Percentiles rank a stretch among this genome's conserved stretches.
phyloP scores from a whole-genome alignment of 805 yeast species.

The Sungouiella blattae region DNA sequence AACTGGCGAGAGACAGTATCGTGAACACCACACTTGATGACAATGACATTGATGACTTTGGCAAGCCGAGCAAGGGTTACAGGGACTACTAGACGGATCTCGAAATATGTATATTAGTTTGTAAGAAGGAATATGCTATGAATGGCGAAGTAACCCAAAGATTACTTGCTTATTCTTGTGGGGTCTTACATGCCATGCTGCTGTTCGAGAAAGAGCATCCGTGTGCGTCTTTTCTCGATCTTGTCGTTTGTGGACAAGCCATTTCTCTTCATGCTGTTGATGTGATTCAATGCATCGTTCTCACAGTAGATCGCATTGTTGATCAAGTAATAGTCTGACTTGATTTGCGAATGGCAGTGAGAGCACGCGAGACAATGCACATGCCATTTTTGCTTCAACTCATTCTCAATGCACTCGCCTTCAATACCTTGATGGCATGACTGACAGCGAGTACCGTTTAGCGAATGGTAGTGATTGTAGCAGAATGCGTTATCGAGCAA shows the following conservation, averaged over 20 bases:
- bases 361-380: conserved; percentile 66
- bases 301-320: conserved; percentile 54
- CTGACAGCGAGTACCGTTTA: conserved; percentile 72
- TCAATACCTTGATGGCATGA: conserved; percentile 76
- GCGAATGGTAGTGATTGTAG: conserved; percentile 67
- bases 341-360: conserved; percentile 51
- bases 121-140: neutral
- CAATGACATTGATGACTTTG: neutral
- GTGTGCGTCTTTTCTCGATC: conserved; percentile 43
- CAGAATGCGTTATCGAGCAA: conserved; percentile 80
- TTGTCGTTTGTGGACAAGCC: conserved; percentile 24
- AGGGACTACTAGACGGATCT: neutral
- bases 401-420: conserved; percentile 85
- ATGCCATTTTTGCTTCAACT: conserved; percentile 70
- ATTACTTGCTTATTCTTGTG: neutral
- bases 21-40: neutral
- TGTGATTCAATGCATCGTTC: conserved; percentile 30
- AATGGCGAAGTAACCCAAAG: neutral
- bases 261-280: conserved; percentile 17
- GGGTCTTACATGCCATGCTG: conserved; percentile 1
- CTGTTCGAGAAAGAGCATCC: conserved; percentile 33
- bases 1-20: neutral
- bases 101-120: neutral
- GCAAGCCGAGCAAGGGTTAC: neutral
- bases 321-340: conserved; percentile 52